Percentiles rank a stretch among this genome's conserved stretches.
Conservation (phyloP, 176 grass and related monocot genomes). For the Musa schizocarpa region DNA sequence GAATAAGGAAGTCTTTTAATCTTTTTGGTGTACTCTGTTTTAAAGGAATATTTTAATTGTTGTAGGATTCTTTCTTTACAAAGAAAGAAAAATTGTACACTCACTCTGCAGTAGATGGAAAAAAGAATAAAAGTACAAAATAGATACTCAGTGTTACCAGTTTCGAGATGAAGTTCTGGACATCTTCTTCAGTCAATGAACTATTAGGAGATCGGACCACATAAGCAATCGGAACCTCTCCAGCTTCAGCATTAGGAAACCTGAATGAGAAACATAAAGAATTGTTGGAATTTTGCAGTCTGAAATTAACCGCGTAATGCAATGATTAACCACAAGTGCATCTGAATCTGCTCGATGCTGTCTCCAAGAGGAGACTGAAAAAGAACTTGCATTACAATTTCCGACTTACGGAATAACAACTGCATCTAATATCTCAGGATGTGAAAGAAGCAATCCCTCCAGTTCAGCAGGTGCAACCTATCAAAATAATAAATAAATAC, state of each 20-base stretch:
- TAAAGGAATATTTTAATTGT: no score
- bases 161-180: slow-evolving; percentile 67
- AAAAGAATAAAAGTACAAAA: neutral
- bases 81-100: no score
- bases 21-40: no score
- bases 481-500: neutral
- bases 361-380: no score
- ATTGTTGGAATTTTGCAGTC: no score
- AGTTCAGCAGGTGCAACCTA: slow-evolving; percentile 92
- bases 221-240: slow-evolving; percentile 87
- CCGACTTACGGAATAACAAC: slow-evolving; percentile 85
- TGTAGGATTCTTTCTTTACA: no score
- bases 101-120: neutral
- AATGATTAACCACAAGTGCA: neutral
- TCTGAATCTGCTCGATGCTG: neutral
- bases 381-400: neutral
- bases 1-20: no score
- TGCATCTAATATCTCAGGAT: slow-evolving; percentile 76
- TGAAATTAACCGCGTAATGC: neutral
- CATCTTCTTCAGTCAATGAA: slow-evolving; percentile 61
- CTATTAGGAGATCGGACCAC: slow-evolving; percentile 61
- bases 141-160: slow-evolving; percentile 32
- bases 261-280: slow-evolving; percentile 30
- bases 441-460: slow-evolving; percentile 80
- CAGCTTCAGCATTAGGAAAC: slow-evolving; percentile 81